Evolutionary conservation across 345 rosid species (phyloP).

Genomic region (Citrus sinensis): DVS_A1.0 CM039166.1:13754001-13754500

Average conservation of each 20-base stretch:
- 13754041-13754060: too few relatives aligned
- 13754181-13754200: background rate
- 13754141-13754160: too few relatives aligned
- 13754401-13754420: conserved; percentile 26
- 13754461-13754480: background rate
- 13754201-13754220: background rate
- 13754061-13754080: too few relatives aligned
- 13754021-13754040: too few relatives aligned
- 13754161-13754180: too few relatives aligned
- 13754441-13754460: background rate
- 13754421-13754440: conserved; percentile 3
- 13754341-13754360: background rate
- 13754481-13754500: conserved; percentile 8
- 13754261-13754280: background rate
- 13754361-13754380: conserved; percentile 26
- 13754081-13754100: too few relatives aligned
- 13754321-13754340: background rate
- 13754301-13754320: background rate
- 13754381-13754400: conserved; percentile 42
- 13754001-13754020: too few relatives aligned
- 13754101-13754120: too few relatives aligned
- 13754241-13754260: background rate
- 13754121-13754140: too few relatives aligned
- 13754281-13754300: background rate
- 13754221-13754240: background rate